Evolutionary conservation across 176 grass and related monocot species (phyloP).

Genomic region (Musa schizocarpa): DNA sequence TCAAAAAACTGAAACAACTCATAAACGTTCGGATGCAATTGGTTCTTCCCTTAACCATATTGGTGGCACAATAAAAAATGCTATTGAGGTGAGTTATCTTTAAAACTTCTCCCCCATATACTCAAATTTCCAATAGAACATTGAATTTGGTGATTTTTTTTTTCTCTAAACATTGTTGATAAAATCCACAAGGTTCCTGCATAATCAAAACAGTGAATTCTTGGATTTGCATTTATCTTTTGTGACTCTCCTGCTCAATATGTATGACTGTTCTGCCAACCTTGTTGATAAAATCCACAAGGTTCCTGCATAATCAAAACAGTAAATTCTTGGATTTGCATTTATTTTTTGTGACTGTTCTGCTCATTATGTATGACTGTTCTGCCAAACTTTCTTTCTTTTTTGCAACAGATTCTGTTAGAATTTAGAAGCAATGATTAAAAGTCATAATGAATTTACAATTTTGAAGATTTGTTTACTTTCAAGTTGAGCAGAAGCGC

Average conservation of each 20-base stretch:
- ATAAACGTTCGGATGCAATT: constrained; percentile 77
- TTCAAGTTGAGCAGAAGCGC: background rate
- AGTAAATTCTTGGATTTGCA: no score
- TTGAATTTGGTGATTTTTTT: background rate
- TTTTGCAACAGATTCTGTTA: background rate
- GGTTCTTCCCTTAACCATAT: constrained; percentile 84
- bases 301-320: no score
- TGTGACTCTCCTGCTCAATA: no score
- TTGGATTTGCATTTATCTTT: no score
- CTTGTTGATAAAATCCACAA: no score
- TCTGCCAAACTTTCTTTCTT: background rate
- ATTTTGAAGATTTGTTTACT: background rate
- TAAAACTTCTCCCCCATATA: background rate
- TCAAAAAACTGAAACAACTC: constrained; percentile 56
- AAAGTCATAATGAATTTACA: background rate
- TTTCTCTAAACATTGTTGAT: background rate
- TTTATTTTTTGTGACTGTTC: no score
- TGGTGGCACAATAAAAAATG: constrained; percentile 85
- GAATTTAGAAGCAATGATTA: background rate
- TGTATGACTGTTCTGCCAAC: no score
- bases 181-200: background rate
- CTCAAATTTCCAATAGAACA: no score
- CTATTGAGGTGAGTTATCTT: constrained; percentile 55
- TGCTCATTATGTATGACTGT: no score
- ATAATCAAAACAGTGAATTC: no score